Evolutionary conservation across 2,329 filamentous ascomycete genomes (phyloP).

Genomic region (Coniochaeta pulveracea): DNA sequence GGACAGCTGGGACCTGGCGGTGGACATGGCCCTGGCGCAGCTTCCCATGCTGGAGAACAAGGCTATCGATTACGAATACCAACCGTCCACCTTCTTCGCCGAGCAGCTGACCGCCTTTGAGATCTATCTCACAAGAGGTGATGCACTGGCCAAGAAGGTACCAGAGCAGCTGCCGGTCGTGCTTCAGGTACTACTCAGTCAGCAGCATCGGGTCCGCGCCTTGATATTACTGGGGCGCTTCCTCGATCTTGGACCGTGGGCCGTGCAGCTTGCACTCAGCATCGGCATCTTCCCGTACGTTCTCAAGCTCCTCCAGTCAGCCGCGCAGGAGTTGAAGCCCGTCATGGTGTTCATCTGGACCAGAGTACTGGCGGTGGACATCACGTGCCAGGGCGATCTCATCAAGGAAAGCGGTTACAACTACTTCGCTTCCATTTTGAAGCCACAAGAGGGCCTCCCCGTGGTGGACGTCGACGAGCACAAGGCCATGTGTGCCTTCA

Average conservation of each 20-base stretch:
- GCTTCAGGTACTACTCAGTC: constrained; percentile 87
- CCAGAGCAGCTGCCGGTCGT: constrained; percentile 95
- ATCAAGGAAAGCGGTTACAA: constrained; percentile 96
- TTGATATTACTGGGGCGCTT: constrained; percentile 89
- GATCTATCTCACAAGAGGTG: constrained; percentile 76
- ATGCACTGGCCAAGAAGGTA: constrained; percentile 71
- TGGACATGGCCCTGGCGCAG: constrained; percentile 88
- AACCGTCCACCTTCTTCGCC: constrained; percentile 91
- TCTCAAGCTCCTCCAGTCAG: constrained; percentile 90
- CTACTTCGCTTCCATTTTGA: constrained; percentile 90
- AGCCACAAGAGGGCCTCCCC: constrained; percentile 70
- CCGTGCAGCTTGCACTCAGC: constrained; percentile 91
- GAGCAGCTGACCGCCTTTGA: constrained; percentile 97
- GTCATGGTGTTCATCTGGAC: constrained; percentile 99
- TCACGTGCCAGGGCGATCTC: constrained; percentile 84
- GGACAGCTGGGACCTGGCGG: constrained; percentile 95
- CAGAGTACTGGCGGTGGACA: constrained; percentile 85
- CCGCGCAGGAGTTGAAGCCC: constrained; percentile 86
- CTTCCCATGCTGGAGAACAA: constrained; percentile 74
- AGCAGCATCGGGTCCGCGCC: constrained; percentile 84
- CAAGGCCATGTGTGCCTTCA: constrained; percentile 98
- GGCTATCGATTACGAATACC: constrained; percentile 76
- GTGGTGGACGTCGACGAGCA: constrained; percentile 87
- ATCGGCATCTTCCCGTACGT: constrained; percentile 99
- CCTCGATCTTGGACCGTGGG: constrained; percentile 92